Conservation (phyloP, 305 asterid species). For the Solanum chacoense region DNA sequence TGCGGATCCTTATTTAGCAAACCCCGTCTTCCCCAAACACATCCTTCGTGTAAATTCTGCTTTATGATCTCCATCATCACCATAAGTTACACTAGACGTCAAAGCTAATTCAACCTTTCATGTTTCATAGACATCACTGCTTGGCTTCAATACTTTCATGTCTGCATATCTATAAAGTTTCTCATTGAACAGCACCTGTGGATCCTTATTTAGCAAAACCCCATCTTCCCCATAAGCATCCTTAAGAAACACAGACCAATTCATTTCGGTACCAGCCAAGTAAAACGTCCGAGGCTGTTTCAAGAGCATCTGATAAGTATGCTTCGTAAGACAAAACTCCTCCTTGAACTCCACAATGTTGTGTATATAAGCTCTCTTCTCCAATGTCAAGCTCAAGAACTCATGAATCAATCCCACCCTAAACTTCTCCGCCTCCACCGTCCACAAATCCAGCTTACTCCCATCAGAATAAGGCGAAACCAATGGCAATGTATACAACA, state of each 20-base stretch:
- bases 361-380: slow-evolving; percentile 87
- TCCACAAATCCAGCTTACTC: slow-evolving; percentile 68
- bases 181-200: slow-evolving; percentile 59
- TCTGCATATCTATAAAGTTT: slow-evolving; percentile 53
- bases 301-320: slow-evolving; percentile 69
- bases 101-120: neutral
- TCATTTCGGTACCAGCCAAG: slow-evolving; percentile 91
- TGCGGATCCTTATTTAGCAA: slow-evolving; percentile 65
- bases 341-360: slow-evolving; percentile 92
- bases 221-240: slow-evolving; percentile 76
- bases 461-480: slow-evolving; percentile 93
- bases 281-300: slow-evolving; percentile 80
- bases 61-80: neutral
- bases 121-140: neutral
- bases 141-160: slow-evolving; percentile 33
- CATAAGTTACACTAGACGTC: neutral
- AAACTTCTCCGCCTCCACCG: slow-evolving; percentile 82
- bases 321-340: slow-evolving; percentile 71
- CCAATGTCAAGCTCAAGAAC: slow-evolving; percentile 86
- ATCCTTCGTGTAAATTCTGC: slow-evolving; percentile 25
- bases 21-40: slow-evolving; percentile 56
- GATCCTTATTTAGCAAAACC: slow-evolving; percentile 52
- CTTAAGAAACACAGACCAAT: slow-evolving; percentile 87
- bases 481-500: slow-evolving; percentile 78
- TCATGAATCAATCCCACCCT: slow-evolving; percentile 81